These are phyloP conservation scores for Acanthamoeba royreba DNA, from an alignment of 208 protist genomes.

Conservation along the genomic window DNA sequence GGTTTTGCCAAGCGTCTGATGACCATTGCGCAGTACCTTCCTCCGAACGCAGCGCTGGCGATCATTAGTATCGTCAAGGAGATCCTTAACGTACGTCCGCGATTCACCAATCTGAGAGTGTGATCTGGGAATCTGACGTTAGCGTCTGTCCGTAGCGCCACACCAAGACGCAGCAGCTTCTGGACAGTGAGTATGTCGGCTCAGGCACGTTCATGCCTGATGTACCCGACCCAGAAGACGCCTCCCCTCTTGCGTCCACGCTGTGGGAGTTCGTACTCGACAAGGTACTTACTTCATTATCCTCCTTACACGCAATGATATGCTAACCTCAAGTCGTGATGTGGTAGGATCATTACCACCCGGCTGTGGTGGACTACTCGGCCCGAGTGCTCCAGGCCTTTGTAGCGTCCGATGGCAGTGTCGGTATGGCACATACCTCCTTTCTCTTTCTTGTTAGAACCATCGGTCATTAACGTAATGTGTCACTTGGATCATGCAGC, in stretches of 20 bases:
- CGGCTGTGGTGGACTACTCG: background rate
- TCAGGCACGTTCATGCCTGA: slow-evolving; percentile 57
- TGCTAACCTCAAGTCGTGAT: background rate
- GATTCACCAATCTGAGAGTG: background rate
- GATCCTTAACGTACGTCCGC: background rate
- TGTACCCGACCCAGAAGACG: slow-evolving; percentile 60
- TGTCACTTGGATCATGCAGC: background rate
- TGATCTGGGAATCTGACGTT: background rate
- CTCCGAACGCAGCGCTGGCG: slow-evolving; percentile 45
- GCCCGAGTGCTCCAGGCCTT: background rate
- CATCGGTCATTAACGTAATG: background rate
- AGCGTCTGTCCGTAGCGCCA: background rate
- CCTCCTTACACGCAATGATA: background rate
- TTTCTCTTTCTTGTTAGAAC: background rate
- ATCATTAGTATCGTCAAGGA: slow-evolving; percentile 23
- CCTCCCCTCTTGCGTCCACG: slow-evolving; percentile 58
- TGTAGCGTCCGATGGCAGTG: slow-evolving; percentile 10
- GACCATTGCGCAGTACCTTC: background rate
- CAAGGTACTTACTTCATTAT: background rate
- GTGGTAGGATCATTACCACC: slow-evolving; percentile 27
- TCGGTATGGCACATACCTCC: background rate
- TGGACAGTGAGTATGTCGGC: slow-evolving; percentile 54
- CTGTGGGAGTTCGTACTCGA: slow-evolving; percentile 60
- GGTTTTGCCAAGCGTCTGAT: slow-evolving; percentile 61
- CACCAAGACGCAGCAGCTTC: slow-evolving; percentile 32